These are phyloP conservation scores for Epicoccum nigrum DNA, from an alignment of 2,329 filamentous ascomycete genomes.

Conservation along the genomic window DNA sequence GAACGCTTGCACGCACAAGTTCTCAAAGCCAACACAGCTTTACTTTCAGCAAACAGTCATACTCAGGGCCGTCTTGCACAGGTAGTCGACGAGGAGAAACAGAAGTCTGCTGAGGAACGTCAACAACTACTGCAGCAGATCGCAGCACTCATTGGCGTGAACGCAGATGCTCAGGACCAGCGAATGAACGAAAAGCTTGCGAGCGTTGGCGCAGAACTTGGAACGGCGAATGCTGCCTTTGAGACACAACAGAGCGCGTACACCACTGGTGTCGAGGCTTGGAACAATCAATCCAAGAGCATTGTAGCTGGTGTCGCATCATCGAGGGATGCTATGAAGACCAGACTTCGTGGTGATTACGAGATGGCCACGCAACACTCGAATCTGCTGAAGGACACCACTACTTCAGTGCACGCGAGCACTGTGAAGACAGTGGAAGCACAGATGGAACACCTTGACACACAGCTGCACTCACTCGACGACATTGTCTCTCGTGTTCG, in stretches of 20 bases:
- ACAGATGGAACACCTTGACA: conserved; percentile 84
- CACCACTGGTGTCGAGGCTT: conserved; percentile 72
- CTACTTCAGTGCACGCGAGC: conserved; percentile 86
- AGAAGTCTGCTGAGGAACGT: conserved; percentile 74
- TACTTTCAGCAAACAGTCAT: conserved; percentile 70
- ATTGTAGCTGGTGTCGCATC: conserved; percentile 73
- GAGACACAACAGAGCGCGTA: conserved; percentile 71
- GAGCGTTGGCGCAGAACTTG: conserved; percentile 68
- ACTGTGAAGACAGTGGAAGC: conserved; percentile 88
- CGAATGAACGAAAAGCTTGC: conserved; percentile 70
- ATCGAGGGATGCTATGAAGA: conserved; percentile 79
- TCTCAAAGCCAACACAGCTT: conserved; percentile 69
- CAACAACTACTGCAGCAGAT: conserved; percentile 78
- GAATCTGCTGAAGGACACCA: conserved; percentile 80
- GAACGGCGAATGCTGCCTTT: conserved; percentile 67
- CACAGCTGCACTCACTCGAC: conserved; percentile 88
- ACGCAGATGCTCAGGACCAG: conserved; percentile 73
- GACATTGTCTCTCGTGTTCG: conserved; percentile 86
- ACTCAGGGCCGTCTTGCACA: conserved; percentile 71
- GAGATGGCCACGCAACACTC: conserved; percentile 77
- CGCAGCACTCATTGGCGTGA: conserved; percentile 73
- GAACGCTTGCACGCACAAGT: conserved; percentile 75
- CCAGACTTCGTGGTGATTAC: conserved; percentile 86
- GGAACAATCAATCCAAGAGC: conserved; percentile 71
- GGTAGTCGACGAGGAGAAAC: conserved; percentile 76